Conservation (phyloP, 2,329 filamentous ascomycete genomes). For the Apiospora saccharicola region DNA sequence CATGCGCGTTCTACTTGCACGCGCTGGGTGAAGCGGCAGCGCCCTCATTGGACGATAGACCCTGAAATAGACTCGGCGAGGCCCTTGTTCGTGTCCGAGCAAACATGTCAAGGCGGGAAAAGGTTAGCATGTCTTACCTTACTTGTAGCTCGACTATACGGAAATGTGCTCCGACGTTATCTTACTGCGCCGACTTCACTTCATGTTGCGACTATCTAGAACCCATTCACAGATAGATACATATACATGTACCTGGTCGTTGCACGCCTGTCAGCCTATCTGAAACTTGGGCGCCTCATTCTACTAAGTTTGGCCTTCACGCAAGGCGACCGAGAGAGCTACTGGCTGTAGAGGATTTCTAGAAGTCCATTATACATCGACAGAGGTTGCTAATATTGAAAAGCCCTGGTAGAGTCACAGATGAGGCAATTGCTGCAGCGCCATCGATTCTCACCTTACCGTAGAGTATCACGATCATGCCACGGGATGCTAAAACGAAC, state of each 20-base stretch:
- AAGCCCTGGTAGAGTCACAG: not conserved
- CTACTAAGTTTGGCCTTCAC: not conserved
- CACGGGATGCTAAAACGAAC: not conserved
- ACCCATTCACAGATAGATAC: constrained; percentile 22
- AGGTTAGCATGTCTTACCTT: constrained; percentile 8
- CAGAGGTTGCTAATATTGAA: not conserved
- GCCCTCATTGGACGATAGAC: constrained; percentile 22
- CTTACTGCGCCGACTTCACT: not conserved
- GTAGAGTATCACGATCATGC: not conserved
- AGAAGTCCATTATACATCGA: not conserved
- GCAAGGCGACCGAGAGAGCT: constrained; percentile 10
- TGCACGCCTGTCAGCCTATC: constrained; percentile 9
- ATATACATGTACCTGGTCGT: not conserved
- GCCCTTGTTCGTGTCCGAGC: constrained; percentile 9
- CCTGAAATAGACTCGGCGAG: not conserved
- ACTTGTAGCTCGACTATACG: not conserved
- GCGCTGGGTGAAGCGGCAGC: constrained; percentile 33
- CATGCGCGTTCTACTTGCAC: not conserved
- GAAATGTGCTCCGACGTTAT: not conserved
- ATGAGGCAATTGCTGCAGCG: not conserved
- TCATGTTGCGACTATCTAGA: not conserved
- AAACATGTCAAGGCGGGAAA: constrained; percentile 5
- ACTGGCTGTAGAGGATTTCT: not conserved
- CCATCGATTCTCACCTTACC: not conserved
- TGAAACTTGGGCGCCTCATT: constrained; percentile 26